Conservation (phyloP, 306 rosid genomes). For the Lablab purpureus region DNA sequence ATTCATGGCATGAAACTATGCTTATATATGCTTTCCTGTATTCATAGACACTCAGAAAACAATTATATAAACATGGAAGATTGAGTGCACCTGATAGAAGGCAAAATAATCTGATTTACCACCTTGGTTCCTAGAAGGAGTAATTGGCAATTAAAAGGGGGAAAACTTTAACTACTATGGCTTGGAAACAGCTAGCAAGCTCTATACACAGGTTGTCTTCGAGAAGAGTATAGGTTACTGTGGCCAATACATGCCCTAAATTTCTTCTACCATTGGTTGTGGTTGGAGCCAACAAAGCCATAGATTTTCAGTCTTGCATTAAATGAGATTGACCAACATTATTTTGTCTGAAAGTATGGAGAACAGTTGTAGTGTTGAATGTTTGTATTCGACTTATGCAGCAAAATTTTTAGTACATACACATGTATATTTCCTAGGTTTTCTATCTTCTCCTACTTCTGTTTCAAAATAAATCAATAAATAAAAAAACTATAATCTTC, state of each 20-base stretch:
- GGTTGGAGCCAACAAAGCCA: background rate
- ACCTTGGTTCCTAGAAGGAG: background rate
- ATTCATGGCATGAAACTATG: background rate
- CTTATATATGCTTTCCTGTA: background rate
- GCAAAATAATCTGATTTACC: conserved; percentile 1
- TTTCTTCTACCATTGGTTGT: conserved; percentile 7
- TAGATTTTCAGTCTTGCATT: background rate
- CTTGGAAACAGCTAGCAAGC: conserved; percentile 23
- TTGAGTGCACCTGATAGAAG: background rate
- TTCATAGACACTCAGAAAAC: conserved; percentile 12
- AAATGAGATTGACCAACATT: background rate
- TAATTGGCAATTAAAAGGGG: background rate
- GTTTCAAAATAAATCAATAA: too few species aligned
- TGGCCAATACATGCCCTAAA: background rate
- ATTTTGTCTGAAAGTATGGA: conserved; percentile 7
- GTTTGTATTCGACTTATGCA: background rate
- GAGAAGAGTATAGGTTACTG: background rate
- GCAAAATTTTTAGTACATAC: background rate
- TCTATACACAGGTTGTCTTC: background rate
- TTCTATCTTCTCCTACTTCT: background rate
- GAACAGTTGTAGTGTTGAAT: background rate
- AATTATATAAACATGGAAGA: background rate
- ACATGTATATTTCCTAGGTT: background rate
- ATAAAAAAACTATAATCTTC: too few species aligned
- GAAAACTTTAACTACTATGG: background rate